Conservation (phyloP, 768 basidiomycete genomes). For the Kwoniella europaea region DNA sequence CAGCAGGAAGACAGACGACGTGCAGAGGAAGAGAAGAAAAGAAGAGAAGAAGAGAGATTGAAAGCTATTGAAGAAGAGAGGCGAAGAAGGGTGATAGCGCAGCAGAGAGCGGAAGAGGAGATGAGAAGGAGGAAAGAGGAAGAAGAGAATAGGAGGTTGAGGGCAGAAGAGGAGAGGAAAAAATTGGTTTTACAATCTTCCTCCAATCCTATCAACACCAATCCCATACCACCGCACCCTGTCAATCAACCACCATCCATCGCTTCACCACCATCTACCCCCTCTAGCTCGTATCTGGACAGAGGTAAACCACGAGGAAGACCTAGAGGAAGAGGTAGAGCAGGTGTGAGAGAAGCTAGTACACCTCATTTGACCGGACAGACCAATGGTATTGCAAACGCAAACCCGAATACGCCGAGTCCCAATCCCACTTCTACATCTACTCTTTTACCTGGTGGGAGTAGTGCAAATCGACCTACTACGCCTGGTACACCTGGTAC, state of each 20-base stretch:
- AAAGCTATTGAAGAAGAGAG: conserved; percentile 35
- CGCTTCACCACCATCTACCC: conserved; percentile 1
- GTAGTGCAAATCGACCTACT: not conserved
- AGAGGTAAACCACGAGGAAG: conserved; percentile 33
- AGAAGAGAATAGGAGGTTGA: conserved; percentile 16
- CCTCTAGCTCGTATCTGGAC: not conserved
- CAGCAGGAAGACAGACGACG: conserved; percentile 15
- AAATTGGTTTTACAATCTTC: not conserved
- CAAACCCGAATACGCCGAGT: not conserved
- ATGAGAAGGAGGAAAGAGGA: conserved; percentile 34
- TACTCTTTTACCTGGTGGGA: not conserved
- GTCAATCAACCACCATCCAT: not conserved
- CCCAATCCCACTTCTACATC: conserved; percentile 10
- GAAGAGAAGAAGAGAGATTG: conserved; percentile 26
- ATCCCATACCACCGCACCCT: not conserved
- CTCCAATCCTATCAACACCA: not conserved
- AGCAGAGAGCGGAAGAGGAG: conserved; percentile 24
- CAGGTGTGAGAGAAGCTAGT: conserved; percentile 24
- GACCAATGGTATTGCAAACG: not conserved
- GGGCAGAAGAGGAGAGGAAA: not conserved
- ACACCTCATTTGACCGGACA: conserved; percentile 20
- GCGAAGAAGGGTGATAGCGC: conserved; percentile 19
- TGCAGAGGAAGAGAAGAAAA: conserved; percentile 23
- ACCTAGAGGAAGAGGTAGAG: conserved; percentile 35
- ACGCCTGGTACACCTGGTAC: conserved; percentile 7